Percentiles rank a stretch among this genome's conserved stretches.
phyloP scores from a whole-genome alignment of 192 early-diverging fungal genomes.

The Coemansia sp. region DNA sequence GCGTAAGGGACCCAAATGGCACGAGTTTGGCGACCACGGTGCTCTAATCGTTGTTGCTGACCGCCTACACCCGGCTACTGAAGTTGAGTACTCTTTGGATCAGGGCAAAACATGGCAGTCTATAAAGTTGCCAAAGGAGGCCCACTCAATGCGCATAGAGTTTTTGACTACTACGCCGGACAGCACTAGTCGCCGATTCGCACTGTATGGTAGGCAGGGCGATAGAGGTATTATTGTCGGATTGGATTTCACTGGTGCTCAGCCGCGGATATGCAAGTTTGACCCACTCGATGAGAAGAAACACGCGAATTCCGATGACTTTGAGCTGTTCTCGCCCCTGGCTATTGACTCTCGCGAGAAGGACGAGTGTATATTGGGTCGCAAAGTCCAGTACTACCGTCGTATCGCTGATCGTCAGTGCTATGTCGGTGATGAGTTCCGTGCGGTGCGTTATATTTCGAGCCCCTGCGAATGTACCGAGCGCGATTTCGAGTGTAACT shows the following conservation, averaged over 20 bases:
- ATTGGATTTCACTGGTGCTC: constrained; percentile 55
- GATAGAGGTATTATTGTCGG: constrained; percentile 37
- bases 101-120: constrained; percentile 73
- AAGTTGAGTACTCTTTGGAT: constrained; percentile 75
- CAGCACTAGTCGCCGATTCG: constrained; percentile 77
- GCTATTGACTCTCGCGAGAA: constrained; percentile 47
- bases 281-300: constrained; percentile 39
- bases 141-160: constrained; percentile 72
- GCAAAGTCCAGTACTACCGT: constrained; percentile 73
- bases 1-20: constrained; percentile 84
- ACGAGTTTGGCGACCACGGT: constrained; percentile 95
- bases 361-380: constrained; percentile 69
- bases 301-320: constrained; percentile 61
- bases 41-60: constrained; percentile 85
- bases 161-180: constrained; percentile 67
- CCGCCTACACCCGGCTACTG: constrained; percentile 66
- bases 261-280: constrained; percentile 56
- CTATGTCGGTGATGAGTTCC: constrained; percentile 74
- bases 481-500: constrained; percentile 90
- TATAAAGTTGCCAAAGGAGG: constrained; percentile 69
- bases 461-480: constrained; percentile 75
- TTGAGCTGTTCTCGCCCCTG: constrained; percentile 69
- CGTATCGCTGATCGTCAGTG: constrained; percentile 71
- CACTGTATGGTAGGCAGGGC: constrained; percentile 70
- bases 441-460: constrained; percentile 60